These are phyloP conservation scores for Leucocoprinus birnbaumii DNA, from an alignment of 768 basidiomycete genomes.

Conservation along the genomic window DNA sequence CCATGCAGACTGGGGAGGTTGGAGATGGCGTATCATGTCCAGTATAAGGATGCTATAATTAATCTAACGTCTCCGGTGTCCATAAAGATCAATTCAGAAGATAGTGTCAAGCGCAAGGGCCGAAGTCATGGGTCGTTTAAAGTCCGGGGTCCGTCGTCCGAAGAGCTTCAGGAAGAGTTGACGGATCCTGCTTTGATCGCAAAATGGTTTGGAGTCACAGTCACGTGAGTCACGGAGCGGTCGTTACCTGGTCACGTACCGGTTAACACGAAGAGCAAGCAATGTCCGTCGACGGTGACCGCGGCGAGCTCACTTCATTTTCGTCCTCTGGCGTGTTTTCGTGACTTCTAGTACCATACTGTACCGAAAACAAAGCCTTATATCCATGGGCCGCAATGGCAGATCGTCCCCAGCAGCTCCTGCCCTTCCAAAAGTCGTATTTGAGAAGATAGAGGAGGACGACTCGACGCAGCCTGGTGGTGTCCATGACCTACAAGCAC, in stretches of 20 bases:
- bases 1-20: no score
- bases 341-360: neutral
- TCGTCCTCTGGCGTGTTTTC: neutral
- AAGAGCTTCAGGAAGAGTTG: no score
- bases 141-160: no score
- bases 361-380: neutral
- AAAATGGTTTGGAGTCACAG: no score
- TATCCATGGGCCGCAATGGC: constrained; percentile 36
- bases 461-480: constrained; percentile 58
- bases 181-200: no score
- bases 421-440: constrained; percentile 64
- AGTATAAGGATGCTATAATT: no score
- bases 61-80: no score
- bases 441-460: constrained; percentile 63
- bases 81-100: no score
- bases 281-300: constrained; percentile 6
- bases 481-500: constrained; percentile 58
- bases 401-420: constrained; percentile 25
- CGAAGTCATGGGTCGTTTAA: no score
- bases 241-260: constrained; percentile 6
- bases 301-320: neutral
- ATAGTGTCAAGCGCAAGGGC: no score
- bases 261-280: neutral
- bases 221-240: constrained; percentile 1
- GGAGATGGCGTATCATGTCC: no score